phyloP scores from a whole-genome alignment of 2,329 filamentous ascomycete genomes.

The Neobulgaria alba region DNA sequence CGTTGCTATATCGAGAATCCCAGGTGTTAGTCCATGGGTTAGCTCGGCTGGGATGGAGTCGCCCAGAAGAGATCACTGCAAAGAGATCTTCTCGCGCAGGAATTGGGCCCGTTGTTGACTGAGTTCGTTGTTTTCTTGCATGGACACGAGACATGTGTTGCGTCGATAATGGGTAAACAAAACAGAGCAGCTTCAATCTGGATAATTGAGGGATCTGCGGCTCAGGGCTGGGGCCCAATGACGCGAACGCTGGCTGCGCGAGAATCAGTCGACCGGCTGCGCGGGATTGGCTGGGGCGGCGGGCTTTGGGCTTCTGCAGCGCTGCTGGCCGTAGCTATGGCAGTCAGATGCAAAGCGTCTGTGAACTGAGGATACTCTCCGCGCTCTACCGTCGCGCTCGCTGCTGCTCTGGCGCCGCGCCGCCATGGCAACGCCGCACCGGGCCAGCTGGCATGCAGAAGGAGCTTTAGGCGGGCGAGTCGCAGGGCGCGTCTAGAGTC shows the following conservation, averaged over 20 bases:
- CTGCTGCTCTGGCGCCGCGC: too few species aligned
- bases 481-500: not conserved
- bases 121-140: too few species aligned
- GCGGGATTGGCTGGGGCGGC: not conserved
- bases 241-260: constrained; percentile 6
- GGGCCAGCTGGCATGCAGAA: not conserved
- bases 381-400: too few species aligned
- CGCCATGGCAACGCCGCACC: too few species aligned
- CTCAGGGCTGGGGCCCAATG: constrained; percentile 6
- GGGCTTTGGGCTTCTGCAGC: not conserved
- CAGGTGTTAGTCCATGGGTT: not conserved
- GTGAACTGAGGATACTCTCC: not conserved
- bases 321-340: not conserved
- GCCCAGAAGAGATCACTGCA: not conserved
- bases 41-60: not conserved
- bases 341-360: not conserved
- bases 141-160: constrained; percentile 10
- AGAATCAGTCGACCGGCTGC: constrained; percentile 5
- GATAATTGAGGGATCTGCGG: constrained; percentile 17
- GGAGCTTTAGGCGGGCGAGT: too few species aligned
- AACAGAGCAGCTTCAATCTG: constrained; percentile 9
- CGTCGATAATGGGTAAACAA: constrained; percentile 13
- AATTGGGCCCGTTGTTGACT: not conserved
- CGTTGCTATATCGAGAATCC: constrained; percentile 9
- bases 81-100: not conserved